Percentiles rank a stretch among this genome's conserved stretches.
phyloP scores from a whole-genome alignment of 208 protist species.

The Crithidia expoeki region DNA sequence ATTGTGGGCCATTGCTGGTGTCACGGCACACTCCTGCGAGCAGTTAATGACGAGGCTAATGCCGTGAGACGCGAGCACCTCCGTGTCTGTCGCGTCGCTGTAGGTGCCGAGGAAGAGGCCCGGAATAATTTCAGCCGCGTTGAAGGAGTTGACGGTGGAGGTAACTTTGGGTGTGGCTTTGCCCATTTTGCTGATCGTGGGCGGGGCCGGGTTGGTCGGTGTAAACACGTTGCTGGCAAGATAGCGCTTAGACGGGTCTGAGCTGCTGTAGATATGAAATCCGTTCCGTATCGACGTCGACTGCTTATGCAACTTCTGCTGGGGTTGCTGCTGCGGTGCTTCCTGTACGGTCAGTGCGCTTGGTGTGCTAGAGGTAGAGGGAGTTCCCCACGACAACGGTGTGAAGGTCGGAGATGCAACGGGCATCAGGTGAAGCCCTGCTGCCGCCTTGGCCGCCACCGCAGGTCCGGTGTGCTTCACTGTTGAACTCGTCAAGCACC shows the following conservation, averaged over 20 bases:
- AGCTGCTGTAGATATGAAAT: background rate
- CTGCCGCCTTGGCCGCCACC: constrained; percentile 11
- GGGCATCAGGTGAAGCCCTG: constrained; percentile 8
- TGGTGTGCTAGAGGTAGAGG: background rate
- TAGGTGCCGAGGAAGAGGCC: constrained; percentile 72
- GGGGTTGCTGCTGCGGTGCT: background rate
- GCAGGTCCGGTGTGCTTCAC: constrained; percentile 11
- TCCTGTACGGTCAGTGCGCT: background rate
- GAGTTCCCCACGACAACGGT: background rate
- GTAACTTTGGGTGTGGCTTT: constrained; percentile 8
- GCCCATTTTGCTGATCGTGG: background rate
- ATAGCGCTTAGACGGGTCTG: background rate
- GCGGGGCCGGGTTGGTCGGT: background rate
- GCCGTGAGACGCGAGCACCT: constrained; percentile 37
- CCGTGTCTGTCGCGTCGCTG: constrained; percentile 44
- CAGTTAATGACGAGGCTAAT: constrained; percentile 82
- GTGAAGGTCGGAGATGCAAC: background rate
- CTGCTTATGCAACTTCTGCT: constrained; percentile 5
- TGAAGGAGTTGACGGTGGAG: constrained; percentile 32
- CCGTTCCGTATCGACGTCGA: too few species aligned
- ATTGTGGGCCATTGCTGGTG: constrained; percentile 43
- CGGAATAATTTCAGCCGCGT: constrained; percentile 64
- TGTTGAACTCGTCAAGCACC: constrained; percentile 1
- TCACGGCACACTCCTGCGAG: constrained; percentile 58
- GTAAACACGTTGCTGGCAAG: background rate